Percentiles rank a stretch among this genome's conserved stretches.
phyloP scores from a whole-genome alignment of 2,329 filamentous ascomycete genomes.

The Exophiala alcalophila region DNA sequence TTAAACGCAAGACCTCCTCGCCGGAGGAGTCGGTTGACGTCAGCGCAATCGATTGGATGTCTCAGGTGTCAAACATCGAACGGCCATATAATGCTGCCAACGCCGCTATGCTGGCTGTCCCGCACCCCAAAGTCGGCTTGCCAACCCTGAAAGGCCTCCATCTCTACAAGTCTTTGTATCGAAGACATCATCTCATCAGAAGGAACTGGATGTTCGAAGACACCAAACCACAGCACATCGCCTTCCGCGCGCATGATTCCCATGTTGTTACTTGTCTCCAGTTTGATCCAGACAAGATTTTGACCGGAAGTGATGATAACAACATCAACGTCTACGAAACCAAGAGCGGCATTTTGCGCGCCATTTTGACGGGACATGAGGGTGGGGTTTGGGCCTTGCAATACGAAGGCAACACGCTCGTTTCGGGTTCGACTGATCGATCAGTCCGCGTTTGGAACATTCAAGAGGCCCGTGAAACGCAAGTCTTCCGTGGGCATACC shows the following conservation, averaged over 20 bases:
- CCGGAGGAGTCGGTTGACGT: conserved; percentile 40
- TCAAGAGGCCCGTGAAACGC: conserved; percentile 83
- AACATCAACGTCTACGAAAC: conserved; percentile 98
- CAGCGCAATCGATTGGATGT: conserved; percentile 46
- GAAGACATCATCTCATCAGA: conserved; percentile 84
- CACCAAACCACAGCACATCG: conserved; percentile 82
- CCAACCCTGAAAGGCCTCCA: conserved; percentile 78
- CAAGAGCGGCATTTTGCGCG: conserved; percentile 81
- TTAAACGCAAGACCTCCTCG: conserved; percentile 54
- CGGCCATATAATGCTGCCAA: conserved; percentile 84
- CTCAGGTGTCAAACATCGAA: conserved; percentile 58
- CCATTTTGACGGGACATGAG: conserved; percentile 86
- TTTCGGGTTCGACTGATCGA: conserved; percentile 92
- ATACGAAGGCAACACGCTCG: conserved; percentile 90
- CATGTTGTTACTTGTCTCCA: conserved; percentile 98
- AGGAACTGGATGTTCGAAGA: conserved; percentile 85
- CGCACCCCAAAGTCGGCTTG: conserved; percentile 76
- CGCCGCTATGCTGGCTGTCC: conserved; percentile 76
- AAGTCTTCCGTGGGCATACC: conserved; percentile 96
- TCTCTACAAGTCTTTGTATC: conserved; percentile 94
- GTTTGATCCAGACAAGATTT: conserved; percentile 96
- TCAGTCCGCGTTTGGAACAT: conserved; percentile 99
- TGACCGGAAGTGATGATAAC: conserved; percentile 95
- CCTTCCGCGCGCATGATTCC: conserved; percentile 91
- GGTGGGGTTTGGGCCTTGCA: conserved; percentile 97